Percentiles rank a stretch among this genome's conserved stretches.
Conservation (phyloP, 1,139 yeast species). For the Wickerhamomyces sp. region DNA sequence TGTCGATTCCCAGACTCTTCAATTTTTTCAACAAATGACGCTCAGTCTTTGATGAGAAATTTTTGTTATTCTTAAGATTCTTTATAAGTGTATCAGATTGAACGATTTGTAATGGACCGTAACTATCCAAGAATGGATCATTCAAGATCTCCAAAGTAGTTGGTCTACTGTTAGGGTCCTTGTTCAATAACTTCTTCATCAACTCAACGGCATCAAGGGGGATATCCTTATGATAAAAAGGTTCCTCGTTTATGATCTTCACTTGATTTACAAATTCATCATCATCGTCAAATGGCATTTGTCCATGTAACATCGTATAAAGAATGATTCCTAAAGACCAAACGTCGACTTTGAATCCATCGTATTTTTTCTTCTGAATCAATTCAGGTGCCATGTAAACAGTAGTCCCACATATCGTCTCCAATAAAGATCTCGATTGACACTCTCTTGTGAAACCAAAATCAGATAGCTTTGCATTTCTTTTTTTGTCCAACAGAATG, state of each 20-base stretch:
- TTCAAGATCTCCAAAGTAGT: slow-evolving; percentile 53
- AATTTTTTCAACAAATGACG: slow-evolving; percentile 60
- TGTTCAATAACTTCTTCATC: slow-evolving; percentile 50
- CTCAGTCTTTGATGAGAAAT: slow-evolving; percentile 59
- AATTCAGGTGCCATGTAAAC: slow-evolving; percentile 98
- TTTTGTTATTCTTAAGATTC: slow-evolving; percentile 34
- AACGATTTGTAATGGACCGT: slow-evolving; percentile 39
- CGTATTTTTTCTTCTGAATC: slow-evolving; percentile 59
- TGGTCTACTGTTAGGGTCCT: slow-evolving; percentile 66
- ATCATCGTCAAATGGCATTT: slow-evolving; percentile 86
- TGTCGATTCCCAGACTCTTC: slow-evolving; percentile 61
- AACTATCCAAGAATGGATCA: slow-evolving; percentile 54
- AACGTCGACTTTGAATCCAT: slow-evolving; percentile 78
- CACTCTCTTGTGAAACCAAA: slow-evolving; percentile 91
- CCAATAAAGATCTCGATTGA: slow-evolving; percentile 51
- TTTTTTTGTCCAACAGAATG: slow-evolving; percentile 65
- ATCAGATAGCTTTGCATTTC: slow-evolving; percentile 75
- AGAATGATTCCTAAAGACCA: slow-evolving; percentile 95
- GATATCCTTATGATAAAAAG: slow-evolving; percentile 43
- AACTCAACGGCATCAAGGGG: slow-evolving; percentile 47
- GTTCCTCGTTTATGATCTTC: slow-evolving; percentile 63
- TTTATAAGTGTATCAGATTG: slow-evolving; percentile 37
- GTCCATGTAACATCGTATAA: slow-evolving; percentile 82
- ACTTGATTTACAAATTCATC: slow-evolving; percentile 58
- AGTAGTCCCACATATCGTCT: slow-evolving; percentile 90